Conservation (phyloP, 73 alveolate species). For the Stentor roeselii region DNA sequence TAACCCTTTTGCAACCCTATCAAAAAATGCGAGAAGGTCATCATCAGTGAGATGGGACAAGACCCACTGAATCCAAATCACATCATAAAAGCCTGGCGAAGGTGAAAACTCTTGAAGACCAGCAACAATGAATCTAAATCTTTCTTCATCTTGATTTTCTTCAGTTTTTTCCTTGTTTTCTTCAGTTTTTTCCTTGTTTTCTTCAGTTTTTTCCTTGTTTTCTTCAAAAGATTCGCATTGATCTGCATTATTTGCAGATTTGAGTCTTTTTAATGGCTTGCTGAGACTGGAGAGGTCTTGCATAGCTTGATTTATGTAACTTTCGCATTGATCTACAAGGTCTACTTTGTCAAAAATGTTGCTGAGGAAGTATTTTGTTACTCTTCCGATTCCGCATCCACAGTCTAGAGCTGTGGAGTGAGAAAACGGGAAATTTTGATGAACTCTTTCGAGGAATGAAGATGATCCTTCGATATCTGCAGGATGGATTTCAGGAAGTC, state of each 20-base stretch:
- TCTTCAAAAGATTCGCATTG: no score
- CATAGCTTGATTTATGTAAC: constrained; percentile 52
- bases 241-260: no score
- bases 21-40: constrained; percentile 49
- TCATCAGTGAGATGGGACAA: constrained; percentile 57
- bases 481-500: constrained; percentile 50
- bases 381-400: constrained; percentile 87
- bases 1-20: constrained; percentile 41
- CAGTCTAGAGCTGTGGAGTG: constrained; percentile 58
- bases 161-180: no score
- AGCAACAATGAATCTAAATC: constrained; percentile 18
- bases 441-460: constrained; percentile 34
- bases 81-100: constrained; percentile 37
- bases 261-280: no score
- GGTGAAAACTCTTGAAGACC: constrained; percentile 36
- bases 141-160: constrained; percentile 40
- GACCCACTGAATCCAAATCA: constrained; percentile 75
- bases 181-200: no score
- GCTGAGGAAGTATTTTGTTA: constrained; percentile 54
- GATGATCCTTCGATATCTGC: constrained; percentile 50
- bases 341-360: constrained; percentile 56
- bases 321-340: constrained; percentile 57
- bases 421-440: constrained; percentile 24
- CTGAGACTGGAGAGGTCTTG: constrained; percentile 27
- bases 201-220: no score